These are phyloP conservation scores for Glonium stellatum DNA, from an alignment of 495 filamentous ascomycete genomes.

Conservation along the genomic window DNA sequence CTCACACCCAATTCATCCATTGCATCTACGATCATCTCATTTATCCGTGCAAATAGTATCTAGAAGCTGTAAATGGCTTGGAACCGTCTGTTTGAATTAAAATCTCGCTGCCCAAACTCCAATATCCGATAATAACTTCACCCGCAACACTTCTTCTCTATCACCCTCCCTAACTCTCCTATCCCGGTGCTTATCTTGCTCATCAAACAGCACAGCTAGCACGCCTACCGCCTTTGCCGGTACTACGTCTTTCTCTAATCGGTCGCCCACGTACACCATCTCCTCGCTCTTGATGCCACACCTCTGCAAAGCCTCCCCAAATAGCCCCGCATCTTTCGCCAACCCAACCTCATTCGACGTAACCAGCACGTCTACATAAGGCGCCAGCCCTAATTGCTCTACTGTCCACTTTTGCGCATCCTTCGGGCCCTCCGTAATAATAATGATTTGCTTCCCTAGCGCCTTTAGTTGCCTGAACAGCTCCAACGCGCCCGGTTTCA, in stretches of 20 bases:
- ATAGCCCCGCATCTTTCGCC: constrained; percentile 38
- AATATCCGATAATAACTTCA: neutral
- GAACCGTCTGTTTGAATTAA: no score
- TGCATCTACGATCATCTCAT: no score
- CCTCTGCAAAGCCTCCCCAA: constrained; percentile 8
- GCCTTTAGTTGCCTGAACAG: no score
- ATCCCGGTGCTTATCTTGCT: neutral
- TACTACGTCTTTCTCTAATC: neutral
- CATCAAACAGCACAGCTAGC: neutral
- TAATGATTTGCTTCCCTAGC: no score
- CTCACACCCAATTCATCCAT: no score
- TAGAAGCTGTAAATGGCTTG: neutral
- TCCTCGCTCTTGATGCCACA: neutral
- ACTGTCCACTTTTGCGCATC: constrained; percentile 42
- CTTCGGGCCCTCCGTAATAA: constrained; percentile 21
- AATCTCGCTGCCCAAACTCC: neutral
- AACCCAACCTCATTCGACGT: constrained; percentile 36
- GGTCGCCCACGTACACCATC: neutral
- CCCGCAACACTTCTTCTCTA: no score
- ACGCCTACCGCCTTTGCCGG: neutral
- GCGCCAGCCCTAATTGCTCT: constrained; percentile 29
- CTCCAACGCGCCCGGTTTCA: no score
- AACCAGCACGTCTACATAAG: constrained; percentile 35
- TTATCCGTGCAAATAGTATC: neutral
- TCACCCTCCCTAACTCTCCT: no score